Percentiles rank a stretch among this genome's conserved stretches.
Conservation (phyloP, 768 basidiomycete genomes). For the Exsudoporus frostii region DNA sequence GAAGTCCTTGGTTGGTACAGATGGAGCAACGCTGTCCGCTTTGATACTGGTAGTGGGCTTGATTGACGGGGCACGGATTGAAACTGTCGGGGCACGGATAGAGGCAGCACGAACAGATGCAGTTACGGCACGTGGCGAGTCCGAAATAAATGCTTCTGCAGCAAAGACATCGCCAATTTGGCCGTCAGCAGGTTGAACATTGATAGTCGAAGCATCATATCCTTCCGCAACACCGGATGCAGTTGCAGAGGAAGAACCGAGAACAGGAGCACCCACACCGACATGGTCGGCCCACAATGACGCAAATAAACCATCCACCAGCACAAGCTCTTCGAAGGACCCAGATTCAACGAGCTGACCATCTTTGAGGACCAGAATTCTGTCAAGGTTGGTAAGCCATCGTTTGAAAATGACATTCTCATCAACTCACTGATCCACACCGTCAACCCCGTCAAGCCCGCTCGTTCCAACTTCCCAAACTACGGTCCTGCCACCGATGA, state of each 20-base stretch:
- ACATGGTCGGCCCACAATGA: slow-evolving; percentile 89
- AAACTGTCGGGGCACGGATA: slow-evolving; percentile 13
- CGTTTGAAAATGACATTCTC: neutral
- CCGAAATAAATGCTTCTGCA: neutral
- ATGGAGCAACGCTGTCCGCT: slow-evolving; percentile 24
- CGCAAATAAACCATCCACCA: slow-evolving; percentile 69
- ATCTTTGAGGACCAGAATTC: slow-evolving; percentile 88
- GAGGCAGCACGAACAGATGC: slow-evolving; percentile 19
- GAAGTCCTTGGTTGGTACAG: slow-evolving; percentile 29
- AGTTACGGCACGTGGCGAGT: slow-evolving; percentile 16
- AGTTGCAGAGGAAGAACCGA: slow-evolving; percentile 28
- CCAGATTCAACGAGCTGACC: slow-evolving; percentile 86
- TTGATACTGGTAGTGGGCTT: slow-evolving; percentile 20
- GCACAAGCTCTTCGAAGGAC: slow-evolving; percentile 72
- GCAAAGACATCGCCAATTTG: slow-evolving; percentile 22
- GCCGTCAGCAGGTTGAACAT: slow-evolving; percentile 13
- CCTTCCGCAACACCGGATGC: slow-evolving; percentile 26
- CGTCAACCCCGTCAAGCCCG: slow-evolving; percentile 46
- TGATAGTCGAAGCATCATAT: slow-evolving; percentile 24
- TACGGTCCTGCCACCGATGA: slow-evolving; percentile 20
- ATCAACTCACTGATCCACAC: slow-evolving; percentile 53
- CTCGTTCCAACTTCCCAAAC: slow-evolving; percentile 27
- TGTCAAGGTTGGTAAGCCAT: slow-evolving; percentile 27
- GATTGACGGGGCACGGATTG: slow-evolving; percentile 21
- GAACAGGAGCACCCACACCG: slow-evolving; percentile 47